Evolutionary conservation across 495 filamentous ascomycete genomes (phyloP).

Genomic region (Choiromyces venosus): DNA sequence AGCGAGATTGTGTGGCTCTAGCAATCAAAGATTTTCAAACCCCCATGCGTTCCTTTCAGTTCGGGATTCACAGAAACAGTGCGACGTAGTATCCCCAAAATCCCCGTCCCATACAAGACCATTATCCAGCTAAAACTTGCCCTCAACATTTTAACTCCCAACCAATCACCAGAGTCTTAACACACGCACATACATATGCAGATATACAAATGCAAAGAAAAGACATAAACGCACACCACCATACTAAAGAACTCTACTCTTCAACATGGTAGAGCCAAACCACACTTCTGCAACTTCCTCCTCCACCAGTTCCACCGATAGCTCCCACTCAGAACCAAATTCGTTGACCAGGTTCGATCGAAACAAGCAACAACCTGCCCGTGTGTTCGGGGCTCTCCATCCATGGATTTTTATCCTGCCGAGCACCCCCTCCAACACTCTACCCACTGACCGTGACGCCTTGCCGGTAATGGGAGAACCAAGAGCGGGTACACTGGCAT

Average conservation of each 20-base stretch:
- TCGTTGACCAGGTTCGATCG: not conserved
- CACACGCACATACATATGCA: not conserved
- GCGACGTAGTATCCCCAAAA: not conserved
- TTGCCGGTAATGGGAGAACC: not conserved
- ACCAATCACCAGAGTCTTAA: not conserved
- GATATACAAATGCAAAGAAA: too few species aligned
- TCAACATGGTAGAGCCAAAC: not conserved
- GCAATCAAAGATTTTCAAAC: not conserved
- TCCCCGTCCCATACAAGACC: not conserved
- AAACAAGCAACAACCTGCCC: not conserved
- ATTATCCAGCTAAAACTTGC: not conserved
- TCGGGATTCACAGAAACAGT: not conserved
- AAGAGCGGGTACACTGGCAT: not conserved
- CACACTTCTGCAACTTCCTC: not conserved
- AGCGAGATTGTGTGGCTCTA: not conserved
- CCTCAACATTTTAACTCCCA: too few species aligned
- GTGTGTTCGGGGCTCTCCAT: not conserved
- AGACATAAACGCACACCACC: too few species aligned
- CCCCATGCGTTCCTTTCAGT: rapidly evolving
- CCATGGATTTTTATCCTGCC: not conserved
- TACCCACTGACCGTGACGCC: not conserved
- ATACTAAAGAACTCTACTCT: too few species aligned
- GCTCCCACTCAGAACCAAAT: not conserved
- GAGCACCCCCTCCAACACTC: not conserved
- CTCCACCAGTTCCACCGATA: not conserved